phyloP scores from a whole-genome alignment of 176 grass and related monocot genomes.

The Coix lacrymajobi region DNA sequence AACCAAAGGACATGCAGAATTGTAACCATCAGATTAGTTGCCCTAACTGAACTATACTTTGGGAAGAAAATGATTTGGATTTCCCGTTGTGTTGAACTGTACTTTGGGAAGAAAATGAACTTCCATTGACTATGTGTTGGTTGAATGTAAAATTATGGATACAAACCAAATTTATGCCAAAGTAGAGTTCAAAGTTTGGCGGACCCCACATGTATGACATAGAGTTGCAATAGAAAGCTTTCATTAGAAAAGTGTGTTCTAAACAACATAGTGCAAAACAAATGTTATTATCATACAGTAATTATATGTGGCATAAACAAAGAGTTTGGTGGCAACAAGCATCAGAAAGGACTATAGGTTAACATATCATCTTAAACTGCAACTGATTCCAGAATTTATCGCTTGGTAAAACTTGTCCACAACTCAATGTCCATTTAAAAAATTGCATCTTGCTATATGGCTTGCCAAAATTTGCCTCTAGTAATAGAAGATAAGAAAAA shows the following conservation, averaged over 20 bases:
- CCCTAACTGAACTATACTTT: neutral
- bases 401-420: neutral
- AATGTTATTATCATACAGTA: neutral
- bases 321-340: neutral
- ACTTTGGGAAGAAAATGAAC: neutral
- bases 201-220: neutral
- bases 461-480: neutral
- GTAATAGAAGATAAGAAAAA: neutral
- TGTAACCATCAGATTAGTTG: neutral
- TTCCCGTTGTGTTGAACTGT: no score
- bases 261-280: neutral
- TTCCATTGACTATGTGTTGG: neutral
- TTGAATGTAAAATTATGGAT: neutral
- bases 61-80: no score
- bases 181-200: neutral
- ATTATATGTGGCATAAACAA: neutral
- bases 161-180: neutral
- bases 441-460: neutral
- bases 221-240: neutral
- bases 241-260: neutral
- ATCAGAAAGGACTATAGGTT: neutral
- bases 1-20: neutral
- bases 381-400: neutral
- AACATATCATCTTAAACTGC: neutral
- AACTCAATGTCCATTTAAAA: neutral